Evolutionary conservation across 345 rosid genomes (phyloP), one percentile per base, ranked within the genome.

Genomic region (Sonneratia alba): DNA sequence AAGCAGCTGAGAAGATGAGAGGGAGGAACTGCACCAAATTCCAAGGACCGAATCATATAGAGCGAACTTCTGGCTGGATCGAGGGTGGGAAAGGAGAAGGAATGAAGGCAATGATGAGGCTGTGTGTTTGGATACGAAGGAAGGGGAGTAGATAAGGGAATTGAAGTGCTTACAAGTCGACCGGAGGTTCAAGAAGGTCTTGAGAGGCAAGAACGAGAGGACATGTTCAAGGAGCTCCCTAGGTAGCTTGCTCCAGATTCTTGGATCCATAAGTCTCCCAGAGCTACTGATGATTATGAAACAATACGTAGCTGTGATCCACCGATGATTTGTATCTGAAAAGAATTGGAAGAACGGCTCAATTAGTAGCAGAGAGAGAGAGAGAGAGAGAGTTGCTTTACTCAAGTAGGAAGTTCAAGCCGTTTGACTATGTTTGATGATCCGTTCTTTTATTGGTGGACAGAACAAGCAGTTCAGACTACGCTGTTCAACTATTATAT

Each of bases 41-140:
- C 84, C 85, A 66, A 67, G 78, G 38, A 42, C 65, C 13, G 88
- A 82, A 76, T 91, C 90, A 36, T 89, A 93, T 9, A 93, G 78
- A 68, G 88, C 86, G 74, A 82, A 87, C 3, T 78, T 77, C 18
- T 79, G 72, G 14, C 74, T 37, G 32, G 84, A 83, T 64, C 89
- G 91, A 68, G 96, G 92, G 67, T 91, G 96, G 59, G 93, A 91
- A 64, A 91, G 87, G 75, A 91, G 77, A 67, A 94, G 86, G 64
- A 88, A 90, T 0, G 93, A 84, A 76, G 97, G 81, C 69, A 84
- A 75, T 42, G 82, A 71, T 71, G 77, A 78, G 75, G 90, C 77
- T 18, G 34, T 72, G 79, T 70, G 83, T 57, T 75, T 87, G 75
- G 97, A 88, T 48, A 84, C 75, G 78, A 89, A 89, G 51, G 80